Conservation (phyloP, 2,329 filamentous ascomycete species). For the Calonectria pteridis region DNA sequence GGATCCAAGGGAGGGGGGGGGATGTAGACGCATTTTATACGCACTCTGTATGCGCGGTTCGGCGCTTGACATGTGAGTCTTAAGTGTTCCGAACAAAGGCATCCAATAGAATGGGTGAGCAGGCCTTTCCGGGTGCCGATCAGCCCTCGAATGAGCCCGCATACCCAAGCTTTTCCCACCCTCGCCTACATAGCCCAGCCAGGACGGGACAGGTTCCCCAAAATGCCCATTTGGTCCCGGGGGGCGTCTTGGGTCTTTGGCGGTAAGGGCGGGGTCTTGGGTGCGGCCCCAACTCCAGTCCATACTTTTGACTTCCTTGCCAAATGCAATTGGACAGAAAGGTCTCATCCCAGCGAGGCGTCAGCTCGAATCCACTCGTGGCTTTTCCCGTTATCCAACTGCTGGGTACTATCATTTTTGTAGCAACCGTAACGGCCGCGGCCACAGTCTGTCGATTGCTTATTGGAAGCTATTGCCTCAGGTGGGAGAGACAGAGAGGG, state of each 20-base stretch:
- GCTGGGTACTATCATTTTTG: slow-evolving; percentile 35
- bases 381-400: slow-evolving; percentile 40
- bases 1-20: slow-evolving; percentile 13
- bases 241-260: slow-evolving; percentile 22
- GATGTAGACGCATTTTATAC: slow-evolving; percentile 33
- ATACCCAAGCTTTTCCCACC: slow-evolving; percentile 33
- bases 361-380: slow-evolving; percentile 45
- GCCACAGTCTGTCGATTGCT: slow-evolving; percentile 37
- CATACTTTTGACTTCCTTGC: slow-evolving; percentile 32
- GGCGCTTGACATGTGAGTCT: slow-evolving; percentile 46
- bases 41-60: slow-evolving; percentile 36
- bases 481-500: slow-evolving; percentile 39
- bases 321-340: slow-evolving; percentile 40
- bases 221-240: slow-evolving; percentile 33
- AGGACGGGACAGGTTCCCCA: slow-evolving; percentile 29
- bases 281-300: slow-evolving; percentile 27
- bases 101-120: slow-evolving; percentile 37
- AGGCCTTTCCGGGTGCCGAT: slow-evolving; percentile 40
- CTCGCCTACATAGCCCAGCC: slow-evolving; percentile 27
- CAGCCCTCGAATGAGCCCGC: slow-evolving; percentile 37
- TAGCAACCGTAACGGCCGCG: slow-evolving; percentile 29
- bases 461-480: slow-evolving; percentile 44
- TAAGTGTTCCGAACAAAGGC: slow-evolving; percentile 40
- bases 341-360: slow-evolving; percentile 29
- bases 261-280: slow-evolving; percentile 45